Evolutionary conservation across 768 basidiomycete species (phyloP).

Genomic region (Dendrothele bispora): DNA sequence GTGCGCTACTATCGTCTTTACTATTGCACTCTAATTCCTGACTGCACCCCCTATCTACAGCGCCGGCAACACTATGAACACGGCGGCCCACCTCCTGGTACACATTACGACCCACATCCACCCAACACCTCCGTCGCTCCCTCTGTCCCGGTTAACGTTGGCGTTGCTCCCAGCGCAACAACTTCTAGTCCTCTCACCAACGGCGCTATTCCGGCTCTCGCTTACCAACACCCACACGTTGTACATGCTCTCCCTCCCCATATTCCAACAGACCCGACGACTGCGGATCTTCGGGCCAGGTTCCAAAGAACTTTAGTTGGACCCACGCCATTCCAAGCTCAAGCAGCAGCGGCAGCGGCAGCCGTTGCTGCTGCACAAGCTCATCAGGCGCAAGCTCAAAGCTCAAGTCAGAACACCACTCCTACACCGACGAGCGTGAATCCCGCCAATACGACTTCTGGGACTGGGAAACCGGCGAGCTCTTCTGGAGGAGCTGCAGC

Average conservation of each 20-base stretch:
- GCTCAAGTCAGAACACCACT: no score
- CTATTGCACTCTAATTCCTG: conserved; percentile 7
- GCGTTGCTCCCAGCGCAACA: no score
- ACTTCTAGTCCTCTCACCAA: not conserved
- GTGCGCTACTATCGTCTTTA: conserved; percentile 37
- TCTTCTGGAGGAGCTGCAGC: no score
- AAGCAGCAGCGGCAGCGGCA: conserved; percentile 6
- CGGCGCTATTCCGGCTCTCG: conserved; percentile 14
- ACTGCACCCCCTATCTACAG: conserved; percentile 22
- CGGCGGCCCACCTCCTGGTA: no score
- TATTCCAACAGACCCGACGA: conserved; percentile 26
- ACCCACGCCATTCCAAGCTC: conserved; percentile 43
- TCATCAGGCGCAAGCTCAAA: no score
- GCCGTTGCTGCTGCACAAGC: conserved; percentile 4
- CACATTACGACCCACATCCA: no score
- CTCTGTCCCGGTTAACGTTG: no score
- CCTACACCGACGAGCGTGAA: no score
- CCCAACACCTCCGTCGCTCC: no score
- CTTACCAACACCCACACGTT: conserved; percentile 23
- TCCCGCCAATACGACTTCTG: no score
- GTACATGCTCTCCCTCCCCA: conserved; percentile 20
- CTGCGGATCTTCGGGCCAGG: conserved; percentile 42
- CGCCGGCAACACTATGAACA: conserved; percentile 47
- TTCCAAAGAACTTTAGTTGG: conserved; percentile 50
- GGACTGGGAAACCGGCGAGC: no score